phyloP scores from a whole-genome alignment of 768 basidiomycete genomes.

The Trametes punicea region DNA sequence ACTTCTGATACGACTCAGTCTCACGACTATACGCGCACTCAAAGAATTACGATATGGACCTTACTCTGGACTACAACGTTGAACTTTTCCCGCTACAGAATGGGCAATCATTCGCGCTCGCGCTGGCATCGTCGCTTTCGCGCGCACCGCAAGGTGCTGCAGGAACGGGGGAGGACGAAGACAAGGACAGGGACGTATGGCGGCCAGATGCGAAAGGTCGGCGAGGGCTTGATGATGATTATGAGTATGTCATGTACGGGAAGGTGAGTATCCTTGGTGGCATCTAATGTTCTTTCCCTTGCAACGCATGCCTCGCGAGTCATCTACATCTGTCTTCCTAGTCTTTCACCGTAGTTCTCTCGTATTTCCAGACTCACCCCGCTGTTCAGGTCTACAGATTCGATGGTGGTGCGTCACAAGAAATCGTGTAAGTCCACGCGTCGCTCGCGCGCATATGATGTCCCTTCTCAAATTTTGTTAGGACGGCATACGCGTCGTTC shows the following conservation, averaged over 20 bases:
- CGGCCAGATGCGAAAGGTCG: slow-evolving; percentile 80
- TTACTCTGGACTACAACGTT: slow-evolving; percentile 91
- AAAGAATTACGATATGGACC: slow-evolving; percentile 87
- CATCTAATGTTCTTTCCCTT: not conserved
- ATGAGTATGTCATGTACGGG: slow-evolving; percentile 99
- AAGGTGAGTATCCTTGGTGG: slow-evolving; percentile 54
- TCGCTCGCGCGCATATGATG: slow-evolving; percentile 1
- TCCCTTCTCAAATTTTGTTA: slow-evolving; percentile 30
- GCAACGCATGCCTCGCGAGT: not conserved
- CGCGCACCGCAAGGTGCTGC: slow-evolving; percentile 52
- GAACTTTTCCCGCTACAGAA: slow-evolving; percentile 78
- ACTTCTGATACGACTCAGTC: slow-evolving; percentile 53
- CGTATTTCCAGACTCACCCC: not conserved
- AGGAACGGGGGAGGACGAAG: slow-evolving; percentile 52
- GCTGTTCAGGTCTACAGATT: slow-evolving; percentile 85
- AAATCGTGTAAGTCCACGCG: slow-evolving; percentile 71
- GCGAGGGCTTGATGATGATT: slow-evolving; percentile 87
- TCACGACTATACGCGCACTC: slow-evolving; percentile 89
- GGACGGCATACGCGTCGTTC: slow-evolving; percentile 95
- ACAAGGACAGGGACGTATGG: slow-evolving; percentile 80
- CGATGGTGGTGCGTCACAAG: slow-evolving; percentile 78
- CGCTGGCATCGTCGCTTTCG: slow-evolving; percentile 77
- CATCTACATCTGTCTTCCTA: not conserved
- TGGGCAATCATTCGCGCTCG: slow-evolving; percentile 77
- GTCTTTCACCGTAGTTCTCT: not conserved